These are phyloP conservation scores for Cryptosporidium andersoni DNA, from an alignment of 169 alveolate species.

Conservation along the genomic window DNA sequence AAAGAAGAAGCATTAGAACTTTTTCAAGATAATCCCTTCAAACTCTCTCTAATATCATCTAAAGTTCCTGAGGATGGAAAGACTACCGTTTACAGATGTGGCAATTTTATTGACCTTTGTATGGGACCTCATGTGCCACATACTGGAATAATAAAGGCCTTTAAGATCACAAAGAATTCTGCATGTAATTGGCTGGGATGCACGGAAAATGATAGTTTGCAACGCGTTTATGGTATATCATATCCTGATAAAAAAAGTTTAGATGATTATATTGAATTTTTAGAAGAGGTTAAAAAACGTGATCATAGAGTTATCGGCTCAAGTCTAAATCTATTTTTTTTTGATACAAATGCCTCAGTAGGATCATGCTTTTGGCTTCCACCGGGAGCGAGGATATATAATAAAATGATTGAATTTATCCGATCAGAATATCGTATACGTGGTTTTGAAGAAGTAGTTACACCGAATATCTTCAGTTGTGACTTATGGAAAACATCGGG, in stretches of 20 bases:
- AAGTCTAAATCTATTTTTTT: conserved; percentile 92
- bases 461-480: conserved; percentile 95
- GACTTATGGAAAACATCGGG: conserved; percentile 98
- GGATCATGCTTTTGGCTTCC: conserved; percentile 95
- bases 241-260: conserved; percentile 94
- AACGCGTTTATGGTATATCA: conserved; percentile 98
- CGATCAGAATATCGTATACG: conserved; percentile 88
- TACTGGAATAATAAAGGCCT: conserved; percentile 93
- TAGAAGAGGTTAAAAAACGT: conserved; percentile 97
- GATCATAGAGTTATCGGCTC: conserved; percentile 97
- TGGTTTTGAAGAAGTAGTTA: conserved; percentile 92
- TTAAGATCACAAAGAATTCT: conserved; percentile 93
- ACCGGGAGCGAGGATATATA: conserved; percentile 96
- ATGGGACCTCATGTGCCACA: conserved; percentile 99
- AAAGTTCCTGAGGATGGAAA: conserved; percentile 94
- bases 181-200: conserved; percentile 99
- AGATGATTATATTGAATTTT: conserved; percentile 89
- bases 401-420: conserved; percentile 93
- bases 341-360: conserved; percentile 89
- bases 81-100: conserved; percentile 97
- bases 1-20: conserved; percentile 97
- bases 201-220: conserved; percentile 93
- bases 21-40: conserved; percentile 96
- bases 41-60: conserved; percentile 91
- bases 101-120: conserved; percentile 97